Evolutionary conservation across 2,329 filamentous ascomycete genomes (phyloP).

Genomic region (Nigrospora oryzae): DNA sequence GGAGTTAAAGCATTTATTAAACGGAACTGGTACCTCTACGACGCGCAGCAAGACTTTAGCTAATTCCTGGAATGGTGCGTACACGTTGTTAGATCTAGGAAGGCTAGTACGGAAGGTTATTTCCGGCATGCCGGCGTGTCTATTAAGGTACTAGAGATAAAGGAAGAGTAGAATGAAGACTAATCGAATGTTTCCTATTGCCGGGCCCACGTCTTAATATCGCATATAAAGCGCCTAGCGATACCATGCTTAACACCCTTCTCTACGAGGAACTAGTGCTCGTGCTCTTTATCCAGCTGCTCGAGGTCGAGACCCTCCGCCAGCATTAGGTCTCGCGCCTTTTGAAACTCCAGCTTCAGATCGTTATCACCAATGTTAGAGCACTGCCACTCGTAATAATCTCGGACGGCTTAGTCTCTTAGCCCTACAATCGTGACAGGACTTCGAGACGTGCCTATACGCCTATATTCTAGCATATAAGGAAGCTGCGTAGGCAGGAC

Average conservation of each 20-base stretch:
- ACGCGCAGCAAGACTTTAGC: background rate
- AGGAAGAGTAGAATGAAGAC: background rate
- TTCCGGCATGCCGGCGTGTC: background rate
- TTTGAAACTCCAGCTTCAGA: conserved; percentile 2
- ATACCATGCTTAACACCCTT: background rate
- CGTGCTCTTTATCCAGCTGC: background rate
- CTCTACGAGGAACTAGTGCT: background rate
- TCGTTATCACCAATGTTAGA: conserved; percentile 12
- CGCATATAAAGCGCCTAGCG: background rate
- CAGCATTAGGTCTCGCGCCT: background rate
- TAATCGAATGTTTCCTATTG: background rate
- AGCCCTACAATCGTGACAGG: too few species aligned
- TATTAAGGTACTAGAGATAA: background rate
- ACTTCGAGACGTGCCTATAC: too few species aligned
- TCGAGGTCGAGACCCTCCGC: background rate
- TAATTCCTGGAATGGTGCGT: background rate
- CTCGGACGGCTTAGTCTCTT: background rate
- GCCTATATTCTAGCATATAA: too few species aligned
- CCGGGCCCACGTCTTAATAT: background rate
- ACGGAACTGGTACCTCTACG: background rate
- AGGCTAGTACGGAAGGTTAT: background rate
- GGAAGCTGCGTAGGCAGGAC: too few species aligned
- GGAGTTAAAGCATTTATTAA: conserved; percentile 1
- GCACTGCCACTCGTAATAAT: background rate
- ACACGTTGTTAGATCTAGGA: background rate